Conservation (phyloP, 495 filamentous ascomycete species). For the Ramalina intermedia region DNA sequence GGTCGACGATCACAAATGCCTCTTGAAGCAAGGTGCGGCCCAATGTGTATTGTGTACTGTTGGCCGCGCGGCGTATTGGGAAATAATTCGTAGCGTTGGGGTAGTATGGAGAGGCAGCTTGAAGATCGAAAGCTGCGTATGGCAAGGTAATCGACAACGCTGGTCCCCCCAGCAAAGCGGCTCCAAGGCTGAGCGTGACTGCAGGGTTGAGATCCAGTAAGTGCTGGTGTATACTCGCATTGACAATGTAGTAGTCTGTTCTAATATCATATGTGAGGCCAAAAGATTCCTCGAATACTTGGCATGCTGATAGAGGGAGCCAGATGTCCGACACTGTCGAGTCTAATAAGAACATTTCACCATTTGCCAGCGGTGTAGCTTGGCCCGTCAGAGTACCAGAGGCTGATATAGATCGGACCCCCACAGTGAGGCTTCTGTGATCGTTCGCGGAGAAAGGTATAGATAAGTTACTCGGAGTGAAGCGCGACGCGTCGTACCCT, state of each 20-base stretch:
- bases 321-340: conserved; percentile 39
- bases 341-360: conserved; percentile 29
- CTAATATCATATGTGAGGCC: conserved; percentile 29
- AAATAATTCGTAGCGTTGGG: conserved; percentile 29
- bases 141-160: conserved; percentile 35
- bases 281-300: conserved; percentile 37
- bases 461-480: conserved; percentile 29
- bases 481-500: conserved; percentile 38
- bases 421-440: conserved; percentile 35
- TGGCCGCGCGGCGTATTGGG: conserved; percentile 31
- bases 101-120: conserved; percentile 22
- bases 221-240: conserved; percentile 26
- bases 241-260: conserved; percentile 33
- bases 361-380: not conserved
- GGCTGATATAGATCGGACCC: conserved; percentile 26
- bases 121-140: conserved; percentile 36
- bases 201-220: conserved; percentile 31
- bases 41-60: conserved; percentile 35
- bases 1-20: conserved; percentile 15
- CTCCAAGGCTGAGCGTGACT: conserved; percentile 33
- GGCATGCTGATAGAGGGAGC: conserved; percentile 35
- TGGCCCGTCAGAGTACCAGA: conserved; percentile 11
- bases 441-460: conserved; percentile 34
- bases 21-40: conserved; percentile 44
- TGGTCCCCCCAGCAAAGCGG: conserved; percentile 20